Evolutionary conservation across 352 stramenopile genomes (phyloP).

Genomic region (Phytophthora multivora): DNA sequence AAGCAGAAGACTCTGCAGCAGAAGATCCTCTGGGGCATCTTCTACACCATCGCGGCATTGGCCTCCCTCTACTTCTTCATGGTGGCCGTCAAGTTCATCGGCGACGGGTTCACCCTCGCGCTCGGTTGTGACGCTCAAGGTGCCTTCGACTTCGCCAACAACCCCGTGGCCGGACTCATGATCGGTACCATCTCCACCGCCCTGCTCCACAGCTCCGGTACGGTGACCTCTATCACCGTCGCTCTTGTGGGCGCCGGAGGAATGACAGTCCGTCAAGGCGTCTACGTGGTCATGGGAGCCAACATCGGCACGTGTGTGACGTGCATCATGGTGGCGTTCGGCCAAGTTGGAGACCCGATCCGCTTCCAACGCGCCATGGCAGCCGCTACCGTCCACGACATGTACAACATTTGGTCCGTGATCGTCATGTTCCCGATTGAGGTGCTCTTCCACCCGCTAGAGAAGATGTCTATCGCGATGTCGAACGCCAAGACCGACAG

Average conservation of each 20-base stretch:
- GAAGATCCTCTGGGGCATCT: constrained; percentile 40
- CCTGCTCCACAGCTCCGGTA: constrained; percentile 68
- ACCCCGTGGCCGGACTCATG: constrained; percentile 72
- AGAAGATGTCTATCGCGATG: constrained; percentile 48
- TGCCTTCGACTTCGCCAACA: constrained; percentile 66
- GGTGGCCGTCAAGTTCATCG: constrained; percentile 74
- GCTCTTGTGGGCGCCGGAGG: constrained; percentile 56
- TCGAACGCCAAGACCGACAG: constrained; percentile 29
- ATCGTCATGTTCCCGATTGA: constrained; percentile 76
- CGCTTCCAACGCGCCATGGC: constrained; percentile 64
- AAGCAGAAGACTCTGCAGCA: constrained; percentile 28
- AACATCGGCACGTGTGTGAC: constrained; percentile 90
- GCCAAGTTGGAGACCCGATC: constrained; percentile 71
- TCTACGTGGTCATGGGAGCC: constrained; percentile 91
- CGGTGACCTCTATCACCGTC: constrained; percentile 76
- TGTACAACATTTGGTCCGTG: constrained; percentile 90
- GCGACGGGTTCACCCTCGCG: constrained; percentile 67
- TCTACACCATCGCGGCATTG: constrained; percentile 40
- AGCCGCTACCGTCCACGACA: constrained; percentile 53
- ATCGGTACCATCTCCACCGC: constrained; percentile 73
- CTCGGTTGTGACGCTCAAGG: constrained; percentile 56
- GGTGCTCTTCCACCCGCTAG: constrained; percentile 53
- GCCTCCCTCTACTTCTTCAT: constrained; percentile 80
- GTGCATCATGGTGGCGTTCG: constrained; percentile 90
- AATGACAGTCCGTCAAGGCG: constrained; percentile 74